A percentile compares a stretch with the other conserved stretches of the same genome.
Conservation (phyloP, 208 protist genomes). For the Crithidia brevicula region DNA sequence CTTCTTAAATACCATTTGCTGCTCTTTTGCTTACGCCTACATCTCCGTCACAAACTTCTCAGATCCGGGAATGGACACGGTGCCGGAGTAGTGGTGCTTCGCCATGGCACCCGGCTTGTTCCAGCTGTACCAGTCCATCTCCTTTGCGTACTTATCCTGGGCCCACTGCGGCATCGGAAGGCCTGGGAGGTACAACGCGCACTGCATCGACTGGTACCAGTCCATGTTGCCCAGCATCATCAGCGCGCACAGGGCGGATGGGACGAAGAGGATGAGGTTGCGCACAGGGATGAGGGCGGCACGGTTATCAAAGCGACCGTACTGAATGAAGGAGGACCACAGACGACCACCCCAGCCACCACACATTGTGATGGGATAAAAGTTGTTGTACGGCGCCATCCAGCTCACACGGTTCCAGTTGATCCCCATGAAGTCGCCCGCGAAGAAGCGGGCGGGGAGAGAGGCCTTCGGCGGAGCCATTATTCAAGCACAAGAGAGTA, state of each 20-base stretch:
- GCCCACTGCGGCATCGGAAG: slow-evolving; percentile 69
- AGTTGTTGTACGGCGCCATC: slow-evolving; percentile 92
- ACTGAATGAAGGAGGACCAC: slow-evolving; percentile 88
- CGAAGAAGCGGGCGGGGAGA: slow-evolving; percentile 75
- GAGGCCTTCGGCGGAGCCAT: slow-evolving; percentile 87
- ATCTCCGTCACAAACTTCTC: slow-evolving; percentile 79
- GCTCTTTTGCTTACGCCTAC: slow-evolving; percentile 10
- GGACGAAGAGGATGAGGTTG: slow-evolving; percentile 66
- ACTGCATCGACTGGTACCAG: slow-evolving; percentile 81
- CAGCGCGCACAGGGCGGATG: slow-evolving; percentile 59
- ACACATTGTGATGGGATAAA: slow-evolving; percentile 89
- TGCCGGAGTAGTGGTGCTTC: slow-evolving; percentile 86
- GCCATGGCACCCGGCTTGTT: slow-evolving; percentile 87
- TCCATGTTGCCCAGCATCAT: slow-evolving; percentile 85
- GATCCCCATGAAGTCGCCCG: slow-evolving; percentile 84
- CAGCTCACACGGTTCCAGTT: slow-evolving; percentile 89
- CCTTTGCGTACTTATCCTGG: slow-evolving; percentile 63
- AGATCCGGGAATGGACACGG: slow-evolving; percentile 83
- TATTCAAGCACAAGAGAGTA: too few relatives aligned
- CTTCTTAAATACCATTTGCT: background rate
- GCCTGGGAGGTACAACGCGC: slow-evolving; percentile 53
- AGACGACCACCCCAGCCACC: slow-evolving; percentile 81
- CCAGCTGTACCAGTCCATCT: slow-evolving; percentile 74
- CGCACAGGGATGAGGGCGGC: slow-evolving; percentile 57
- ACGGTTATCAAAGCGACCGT: slow-evolving; percentile 87